Evolutionary conservation across 2,329 filamentous ascomycete species (phyloP).

Genomic region (Ascocoryne sarcoides): DNA sequence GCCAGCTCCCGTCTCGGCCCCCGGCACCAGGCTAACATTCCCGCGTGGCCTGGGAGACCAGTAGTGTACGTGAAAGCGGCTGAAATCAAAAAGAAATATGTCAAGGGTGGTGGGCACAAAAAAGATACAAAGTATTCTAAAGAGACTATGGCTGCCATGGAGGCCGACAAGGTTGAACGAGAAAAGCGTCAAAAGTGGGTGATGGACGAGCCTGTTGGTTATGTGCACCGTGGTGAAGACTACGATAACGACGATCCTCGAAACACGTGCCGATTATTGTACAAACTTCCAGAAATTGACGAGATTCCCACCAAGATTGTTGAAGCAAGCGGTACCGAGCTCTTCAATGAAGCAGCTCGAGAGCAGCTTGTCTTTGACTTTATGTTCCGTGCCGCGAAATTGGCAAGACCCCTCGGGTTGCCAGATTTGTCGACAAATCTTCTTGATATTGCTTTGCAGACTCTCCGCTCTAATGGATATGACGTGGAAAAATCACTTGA

Average conservation of each 20-base stretch:
- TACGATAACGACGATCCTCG: constrained; percentile 52
- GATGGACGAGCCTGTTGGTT: constrained; percentile 82
- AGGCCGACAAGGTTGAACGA: constrained; percentile 70
- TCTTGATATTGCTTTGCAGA: constrained; percentile 70
- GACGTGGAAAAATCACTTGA: constrained; percentile 62
- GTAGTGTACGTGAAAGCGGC: constrained; percentile 85
- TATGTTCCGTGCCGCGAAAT: constrained; percentile 52
- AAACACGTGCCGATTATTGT: constrained; percentile 67
- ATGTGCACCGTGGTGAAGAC: constrained; percentile 77
- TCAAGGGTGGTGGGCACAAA: constrained; percentile 54
- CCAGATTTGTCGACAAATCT: constrained; percentile 75
- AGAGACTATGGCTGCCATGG: constrained; percentile 68
- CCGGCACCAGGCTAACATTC: constrained; percentile 80
- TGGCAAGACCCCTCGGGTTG: constrained; percentile 53
- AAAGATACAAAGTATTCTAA: constrained; percentile 72
- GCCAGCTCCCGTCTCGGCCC: constrained; percentile 88
- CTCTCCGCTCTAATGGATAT: constrained; percentile 65
- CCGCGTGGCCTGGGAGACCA: constrained; percentile 75
- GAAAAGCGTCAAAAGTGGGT: constrained; percentile 88
- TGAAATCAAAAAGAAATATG: constrained; percentile 72
- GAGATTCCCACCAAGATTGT: constrained; percentile 31
- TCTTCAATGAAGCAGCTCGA: constrained; percentile 23
- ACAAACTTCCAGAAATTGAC: constrained; percentile 58
- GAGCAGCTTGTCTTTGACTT: constrained; percentile 62
- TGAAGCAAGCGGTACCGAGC: constrained; percentile 26